Evolutionary conservation across 495 filamentous ascomycete genomes (phyloP), one percentile per base, ranked within the genome.

Genomic region (Aspergillus biplanus): DNA sequence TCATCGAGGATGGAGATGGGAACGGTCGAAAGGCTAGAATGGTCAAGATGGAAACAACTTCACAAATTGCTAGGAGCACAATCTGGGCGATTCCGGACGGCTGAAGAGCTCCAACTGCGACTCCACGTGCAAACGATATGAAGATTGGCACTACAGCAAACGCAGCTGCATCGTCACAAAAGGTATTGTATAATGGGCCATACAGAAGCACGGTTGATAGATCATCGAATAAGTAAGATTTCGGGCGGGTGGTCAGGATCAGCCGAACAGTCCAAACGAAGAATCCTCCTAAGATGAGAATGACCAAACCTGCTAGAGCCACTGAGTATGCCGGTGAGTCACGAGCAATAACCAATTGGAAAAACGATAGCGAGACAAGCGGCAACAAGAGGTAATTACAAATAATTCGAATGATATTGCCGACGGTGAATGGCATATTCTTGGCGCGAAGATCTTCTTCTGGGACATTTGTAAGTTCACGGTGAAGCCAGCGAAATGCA

Each of bases 121-220:
- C 84, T 39, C 92, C 94, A n/a, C 94, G 88, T 42, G 94, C 72
- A 66, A 95, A 86, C 12, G 88, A 95, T 58, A 97, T 74, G 34
- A 96, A 79, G 16, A 97, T 86, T 0, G 94, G 93, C 27, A 97
- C 85, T 18, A 96, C 78, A 9, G 93, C 92, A 68, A 95, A 99
- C 7, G 91, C 87, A 1, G 92, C 89, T 32, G 93, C 90, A 76
- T 96, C 93, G 34, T 94, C 93, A 16, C 85, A 88, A 71, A 94
- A 97, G 2, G 96, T 99, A 75, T 99, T 99, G 79, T 98, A 99
- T n/a, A 99, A 82, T 4, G 95, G 92, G 5, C 95, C 95, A 69
- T 97, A 98, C 2, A 92, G 81, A 12, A 99, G 83, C 9, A 97
- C 89, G 0, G 92, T 97, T 8, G 91, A 85, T 52, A 98, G 83